Percentiles rank a stretch among this genome's conserved stretches.
Conservation (phyloP, 495 filamentous ascomycete genomes). For the Cercophora scortea region DNA sequence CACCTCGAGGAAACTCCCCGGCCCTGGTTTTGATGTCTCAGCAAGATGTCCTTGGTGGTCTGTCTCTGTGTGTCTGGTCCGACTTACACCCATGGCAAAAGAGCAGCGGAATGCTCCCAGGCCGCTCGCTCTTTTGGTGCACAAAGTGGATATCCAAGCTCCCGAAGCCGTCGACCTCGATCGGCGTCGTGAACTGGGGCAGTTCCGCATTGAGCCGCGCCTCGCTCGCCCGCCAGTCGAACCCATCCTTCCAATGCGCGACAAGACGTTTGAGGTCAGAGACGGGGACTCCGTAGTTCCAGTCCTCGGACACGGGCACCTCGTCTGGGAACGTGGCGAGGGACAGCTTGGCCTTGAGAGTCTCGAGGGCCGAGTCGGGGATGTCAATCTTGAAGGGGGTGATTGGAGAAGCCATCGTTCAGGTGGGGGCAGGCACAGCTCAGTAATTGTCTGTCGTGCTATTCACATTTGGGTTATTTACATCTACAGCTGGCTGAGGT, state of each 20-base stretch:
- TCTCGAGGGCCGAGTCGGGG: constrained; percentile 16
- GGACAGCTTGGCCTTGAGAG: constrained; percentile 24
- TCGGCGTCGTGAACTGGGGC: constrained; percentile 47
- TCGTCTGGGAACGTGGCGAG: constrained; percentile 20
- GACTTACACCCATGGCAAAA: constrained; percentile 50
- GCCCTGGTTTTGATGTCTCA: constrained; percentile 36
- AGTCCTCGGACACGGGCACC: constrained; percentile 19
- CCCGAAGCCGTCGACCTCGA: constrained; percentile 38
- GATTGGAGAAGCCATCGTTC: no score
- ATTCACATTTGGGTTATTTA: no score
- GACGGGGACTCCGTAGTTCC: constrained; percentile 39
- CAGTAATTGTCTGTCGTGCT: no score
- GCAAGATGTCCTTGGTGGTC: neutral
- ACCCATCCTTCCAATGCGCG: constrained; percentile 40
- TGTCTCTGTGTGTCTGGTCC: no score
- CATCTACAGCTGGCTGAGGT: no score
- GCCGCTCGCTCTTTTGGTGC: constrained; percentile 42
- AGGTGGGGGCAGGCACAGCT: no score
- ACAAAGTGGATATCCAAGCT: constrained; percentile 45
- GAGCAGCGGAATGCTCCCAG: constrained; percentile 43
- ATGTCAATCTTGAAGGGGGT: constrained; percentile 25
- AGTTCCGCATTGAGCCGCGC: constrained; percentile 39
- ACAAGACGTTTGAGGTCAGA: constrained; percentile 43
- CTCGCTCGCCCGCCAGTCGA: constrained; percentile 41
- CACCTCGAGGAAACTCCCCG: constrained; percentile 62